Conservation (phyloP, 352 stramenopile species). For the Phytophthora hibernalis region DNA sequence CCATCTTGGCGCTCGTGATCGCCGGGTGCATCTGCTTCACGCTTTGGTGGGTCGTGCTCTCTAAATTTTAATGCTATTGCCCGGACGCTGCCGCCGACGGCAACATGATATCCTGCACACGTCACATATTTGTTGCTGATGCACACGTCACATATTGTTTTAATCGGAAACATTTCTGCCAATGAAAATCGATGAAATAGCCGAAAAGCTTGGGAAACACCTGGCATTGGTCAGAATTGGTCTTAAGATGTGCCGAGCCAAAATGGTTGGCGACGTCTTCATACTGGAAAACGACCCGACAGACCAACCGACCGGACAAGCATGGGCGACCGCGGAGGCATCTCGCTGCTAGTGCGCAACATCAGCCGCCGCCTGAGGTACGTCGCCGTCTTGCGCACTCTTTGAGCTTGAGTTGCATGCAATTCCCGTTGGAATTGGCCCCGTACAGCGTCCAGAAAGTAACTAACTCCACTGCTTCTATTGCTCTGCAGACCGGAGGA, state of each 20-base stretch:
- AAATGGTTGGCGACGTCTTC: constrained; percentile 37
- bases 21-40: constrained; percentile 97
- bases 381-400: constrained; percentile 11
- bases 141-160: constrained; percentile 20
- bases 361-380: constrained; percentile 90
- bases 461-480: constrained; percentile 5
- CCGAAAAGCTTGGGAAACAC: neutral
- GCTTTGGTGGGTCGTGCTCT: constrained; percentile 94
- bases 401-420: neutral
- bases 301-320: constrained; percentile 21
- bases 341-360: constrained; percentile 95
- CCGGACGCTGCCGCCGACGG: no score
- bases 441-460: constrained; percentile 14
- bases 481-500: constrained; percentile 78
- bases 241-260: constrained; percentile 19
- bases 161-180: constrained; percentile 19
- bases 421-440: neutral
- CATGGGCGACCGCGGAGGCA: constrained; percentile 71
- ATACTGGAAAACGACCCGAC: constrained; percentile 32
- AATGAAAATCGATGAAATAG: constrained; percentile 14
- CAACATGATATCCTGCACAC: no score
- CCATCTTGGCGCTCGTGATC: constrained; percentile 96
- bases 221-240: constrained; percentile 17
- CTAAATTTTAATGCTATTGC: constrained; percentile 55
- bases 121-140: neutral